phyloP scores from a whole-genome alignment of 495 filamentous ascomycete genomes.

The Penicillium salamii region DNA sequence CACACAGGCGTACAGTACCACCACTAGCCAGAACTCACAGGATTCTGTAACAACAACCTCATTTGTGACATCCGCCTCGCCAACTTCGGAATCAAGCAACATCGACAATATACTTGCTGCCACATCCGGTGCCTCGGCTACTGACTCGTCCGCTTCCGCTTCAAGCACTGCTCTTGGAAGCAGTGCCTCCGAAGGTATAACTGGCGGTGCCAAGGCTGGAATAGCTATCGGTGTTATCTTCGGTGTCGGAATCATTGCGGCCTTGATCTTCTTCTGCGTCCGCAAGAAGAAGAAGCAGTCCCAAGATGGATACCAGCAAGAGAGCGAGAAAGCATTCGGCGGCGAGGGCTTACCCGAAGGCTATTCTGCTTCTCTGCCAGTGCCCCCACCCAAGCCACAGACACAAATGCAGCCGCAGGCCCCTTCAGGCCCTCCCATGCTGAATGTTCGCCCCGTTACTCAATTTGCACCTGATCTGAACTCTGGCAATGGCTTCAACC shows the following conservation, averaged over 20 bases:
- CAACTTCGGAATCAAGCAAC: conserved; percentile 13
- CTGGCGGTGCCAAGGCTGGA: conserved; percentile 70
- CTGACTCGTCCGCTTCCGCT: conserved; percentile 14
- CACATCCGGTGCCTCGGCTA: conserved; percentile 13
- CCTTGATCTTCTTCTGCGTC: conserved; percentile 61
- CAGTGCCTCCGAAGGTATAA: conserved; percentile 14
- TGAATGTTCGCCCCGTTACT: conserved; percentile 84
- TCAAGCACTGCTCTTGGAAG: conserved; percentile 11
- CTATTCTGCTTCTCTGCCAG: conserved; percentile 30
- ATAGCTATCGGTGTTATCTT: conserved; percentile 75
- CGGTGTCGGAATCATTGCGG: conserved; percentile 58
- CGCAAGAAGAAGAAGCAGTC: conserved; percentile 54
- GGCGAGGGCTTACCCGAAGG: conserved; percentile 23
- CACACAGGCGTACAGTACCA: conserved; percentile 1
- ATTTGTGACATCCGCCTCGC: conserved; percentile 21
- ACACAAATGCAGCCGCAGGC: conserved; percentile 15
- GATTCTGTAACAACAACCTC: conserved; percentile 3
- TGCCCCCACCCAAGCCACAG: conserved; percentile 28
- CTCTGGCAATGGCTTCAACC: conserved; percentile 33
- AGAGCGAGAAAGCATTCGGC: conserved; percentile 53
- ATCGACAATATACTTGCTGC: conserved; percentile 9
- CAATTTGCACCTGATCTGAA: conserved; percentile 75
- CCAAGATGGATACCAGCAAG: conserved; percentile 49
- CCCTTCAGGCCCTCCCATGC: conserved; percentile 66
- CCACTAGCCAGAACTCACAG: conserved; percentile 2